phyloP scores from a whole-genome alignment of 192 early-diverging fungal genomes.

The Borealophlyctis nickersoniae region DNA sequence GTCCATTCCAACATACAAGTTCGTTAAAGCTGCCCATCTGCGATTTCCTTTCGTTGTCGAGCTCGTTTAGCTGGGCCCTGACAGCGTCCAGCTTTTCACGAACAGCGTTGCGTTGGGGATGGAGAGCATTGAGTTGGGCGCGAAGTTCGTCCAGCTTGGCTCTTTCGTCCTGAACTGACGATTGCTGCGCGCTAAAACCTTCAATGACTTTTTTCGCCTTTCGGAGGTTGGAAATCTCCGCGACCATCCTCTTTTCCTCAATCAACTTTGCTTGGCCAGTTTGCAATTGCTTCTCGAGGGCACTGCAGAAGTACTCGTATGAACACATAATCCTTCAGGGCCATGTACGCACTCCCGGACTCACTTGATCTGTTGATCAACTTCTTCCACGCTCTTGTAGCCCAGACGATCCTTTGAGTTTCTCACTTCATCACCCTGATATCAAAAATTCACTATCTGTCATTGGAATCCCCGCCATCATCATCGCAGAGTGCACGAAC shows the following conservation, averaged over 20 bases:
- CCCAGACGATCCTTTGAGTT: conserved; percentile 70
- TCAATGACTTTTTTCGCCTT: conserved; percentile 70
- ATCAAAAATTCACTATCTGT: background rate
- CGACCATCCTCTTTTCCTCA: conserved; percentile 85
- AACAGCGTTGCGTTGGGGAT: conserved; percentile 49
- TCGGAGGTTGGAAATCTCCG: conserved; percentile 78
- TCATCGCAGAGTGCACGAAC: background rate
- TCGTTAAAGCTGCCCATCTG: conserved; percentile 63
- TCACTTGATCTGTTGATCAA: conserved; percentile 72
- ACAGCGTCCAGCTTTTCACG: conserved; percentile 67
- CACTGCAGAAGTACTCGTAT: conserved; percentile 31
- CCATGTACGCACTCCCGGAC: conserved; percentile 13
- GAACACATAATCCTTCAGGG: background rate
- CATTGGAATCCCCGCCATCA: conserved; percentile 1
- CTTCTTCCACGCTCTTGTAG: conserved; percentile 76
- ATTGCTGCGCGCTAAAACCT: conserved; percentile 23
- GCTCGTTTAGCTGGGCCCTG: conserved; percentile 67
- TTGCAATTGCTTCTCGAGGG: conserved; percentile 75
- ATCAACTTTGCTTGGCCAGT: conserved; percentile 72
- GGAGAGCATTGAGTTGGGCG: conserved; percentile 48
- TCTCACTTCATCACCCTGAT: conserved; percentile 73
- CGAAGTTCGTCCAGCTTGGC: conserved; percentile 56
- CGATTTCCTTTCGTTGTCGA: conserved; percentile 60
- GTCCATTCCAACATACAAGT: conserved; percentile 41
- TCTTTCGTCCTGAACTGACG: conserved; percentile 62